Base-by-base conservation (phyloP, 306 rosid species). In the Prunus mongolica region DNA sequence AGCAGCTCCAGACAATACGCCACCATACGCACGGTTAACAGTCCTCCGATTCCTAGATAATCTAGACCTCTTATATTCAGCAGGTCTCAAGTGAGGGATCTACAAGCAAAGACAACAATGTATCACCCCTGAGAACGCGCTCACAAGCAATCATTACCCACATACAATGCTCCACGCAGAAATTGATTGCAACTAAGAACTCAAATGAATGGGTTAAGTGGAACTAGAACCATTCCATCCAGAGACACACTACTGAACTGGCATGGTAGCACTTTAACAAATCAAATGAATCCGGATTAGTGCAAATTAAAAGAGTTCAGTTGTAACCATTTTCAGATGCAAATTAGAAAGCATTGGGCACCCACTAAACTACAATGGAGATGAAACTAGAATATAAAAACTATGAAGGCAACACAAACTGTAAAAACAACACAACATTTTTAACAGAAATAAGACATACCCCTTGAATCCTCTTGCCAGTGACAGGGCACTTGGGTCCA, bases 61-160 rank as follows among this genome's bases (percentile, higher is more conserved):
- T 72, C 97, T 88, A 28, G 93, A 88, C 76, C 97, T 87, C 84
- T 88, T 92, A 83, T 92, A 92, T 78, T 92, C 92, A 54, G 96
- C 72, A 74, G 97, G 96, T 82, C 97, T 90, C 86, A 93, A 83
- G 64, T 93, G 96, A 30, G 97, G 97, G 76, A 90, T 92, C 97
- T 92, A 86, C 67, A 81, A 24, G 64, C 16, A 57, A 58, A 58
- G 28, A 12, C 28, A 73, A 6, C 60, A 46, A 61, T 46, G 69
- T 5, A 16, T 2, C 9, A 10, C 15, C 2, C 8, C 11, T 57
- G 25, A 38, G 65, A 24, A 0, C 2, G 15, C 12, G 14, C 4
- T 34, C 57, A 6, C 0, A 22, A 2, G 2, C 56, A 72, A 24
- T 7, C 51, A 8, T 38, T 25, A 8, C 8, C 10, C 25, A 3